Percentiles rank a stretch among this genome's conserved stretches.
Evolutionary conservation across 371 early-diverging fungal genomes (phyloP).

Genomic region (Rhizopus delemar): DNA sequence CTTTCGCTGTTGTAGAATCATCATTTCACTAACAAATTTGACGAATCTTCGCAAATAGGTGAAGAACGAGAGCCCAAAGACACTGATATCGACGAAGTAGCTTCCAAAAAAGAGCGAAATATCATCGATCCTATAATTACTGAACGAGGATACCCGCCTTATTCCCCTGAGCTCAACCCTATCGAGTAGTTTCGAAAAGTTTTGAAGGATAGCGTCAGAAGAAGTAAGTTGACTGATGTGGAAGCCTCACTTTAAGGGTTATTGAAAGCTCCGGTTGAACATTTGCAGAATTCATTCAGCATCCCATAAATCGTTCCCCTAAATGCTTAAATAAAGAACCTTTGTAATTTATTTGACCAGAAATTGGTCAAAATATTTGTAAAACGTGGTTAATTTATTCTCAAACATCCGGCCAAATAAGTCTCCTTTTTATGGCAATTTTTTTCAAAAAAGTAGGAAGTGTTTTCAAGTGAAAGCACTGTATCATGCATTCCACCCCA

Average conservation of each 20-base stretch:
- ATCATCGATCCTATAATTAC: constrained; percentile 6
- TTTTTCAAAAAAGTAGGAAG: constrained; percentile 1
- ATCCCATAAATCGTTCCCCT: constrained; percentile 11
- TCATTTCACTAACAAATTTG: constrained; percentile 19
- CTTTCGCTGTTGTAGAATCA: constrained; percentile 17
- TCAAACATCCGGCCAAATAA: constrained; percentile 1
- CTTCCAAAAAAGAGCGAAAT: constrained; percentile 17
- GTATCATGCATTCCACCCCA: too few species aligned
- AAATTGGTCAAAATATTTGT: too few species aligned
- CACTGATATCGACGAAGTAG: constrained; percentile 20
- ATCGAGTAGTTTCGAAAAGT: constrained; percentile 8
- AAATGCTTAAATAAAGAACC: constrained; percentile 19
- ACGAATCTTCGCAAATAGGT: constrained; percentile 16
- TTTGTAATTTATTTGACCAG: neutral
- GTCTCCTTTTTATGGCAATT: constrained; percentile 6
- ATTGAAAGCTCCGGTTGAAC: constrained; percentile 17
- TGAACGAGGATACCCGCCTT: constrained; percentile 5
- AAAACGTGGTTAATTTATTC: constrained; percentile 1
- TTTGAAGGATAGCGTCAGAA: constrained; percentile 17
- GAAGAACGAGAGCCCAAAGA: constrained; percentile 19
- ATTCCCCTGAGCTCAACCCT: constrained; percentile 8
- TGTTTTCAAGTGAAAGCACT: too few species aligned
- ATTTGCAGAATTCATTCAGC: constrained; percentile 18
- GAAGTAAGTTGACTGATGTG: constrained; percentile 2
- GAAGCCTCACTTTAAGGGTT: constrained; percentile 7